These are phyloP conservation scores for Brassica hybrid DNA, from an alignment of 441 rosid genomes.

Conservation along the genomic window DNA sequence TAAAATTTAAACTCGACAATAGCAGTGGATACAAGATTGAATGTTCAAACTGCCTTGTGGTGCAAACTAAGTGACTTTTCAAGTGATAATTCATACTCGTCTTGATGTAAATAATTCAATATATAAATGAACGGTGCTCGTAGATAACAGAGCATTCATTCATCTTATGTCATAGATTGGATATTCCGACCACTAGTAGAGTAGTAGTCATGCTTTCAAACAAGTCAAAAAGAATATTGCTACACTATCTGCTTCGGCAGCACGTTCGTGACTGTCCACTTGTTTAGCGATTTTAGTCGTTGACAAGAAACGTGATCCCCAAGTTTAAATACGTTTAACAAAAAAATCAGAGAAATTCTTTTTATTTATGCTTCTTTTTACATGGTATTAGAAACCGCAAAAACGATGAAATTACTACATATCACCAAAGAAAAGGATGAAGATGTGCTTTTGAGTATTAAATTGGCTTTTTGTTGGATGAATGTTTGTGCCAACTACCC, in stretches of 20 bases:
- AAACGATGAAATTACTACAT: neutral
- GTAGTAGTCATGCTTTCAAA: neutral
- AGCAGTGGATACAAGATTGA: neutral
- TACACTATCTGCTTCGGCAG: neutral
- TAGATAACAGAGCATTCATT: neutral
- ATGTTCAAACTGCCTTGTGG: neutral
- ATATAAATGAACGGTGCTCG: neutral
- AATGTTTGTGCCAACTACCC: neutral
- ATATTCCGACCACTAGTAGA: neutral
- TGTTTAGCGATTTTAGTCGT: neutral
- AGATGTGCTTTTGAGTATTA: neutral
- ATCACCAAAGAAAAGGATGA: neutral
- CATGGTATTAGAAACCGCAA: neutral
- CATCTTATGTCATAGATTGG: neutral
- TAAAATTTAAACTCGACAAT: no score
- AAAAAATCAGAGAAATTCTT: neutral
- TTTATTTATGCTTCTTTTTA: neutral
- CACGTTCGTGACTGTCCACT: neutral
- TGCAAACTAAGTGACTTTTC: neutral
- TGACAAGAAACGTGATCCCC: conserved; percentile 1
- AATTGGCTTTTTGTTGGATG: neutral
- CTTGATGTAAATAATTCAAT: neutral
- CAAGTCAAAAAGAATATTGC: neutral
- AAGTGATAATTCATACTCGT: neutral
- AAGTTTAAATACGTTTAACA: neutral